phyloP scores from a whole-genome alignment of 1,284 basidiomycete genomes.

The Cerrena zonata region DNA sequence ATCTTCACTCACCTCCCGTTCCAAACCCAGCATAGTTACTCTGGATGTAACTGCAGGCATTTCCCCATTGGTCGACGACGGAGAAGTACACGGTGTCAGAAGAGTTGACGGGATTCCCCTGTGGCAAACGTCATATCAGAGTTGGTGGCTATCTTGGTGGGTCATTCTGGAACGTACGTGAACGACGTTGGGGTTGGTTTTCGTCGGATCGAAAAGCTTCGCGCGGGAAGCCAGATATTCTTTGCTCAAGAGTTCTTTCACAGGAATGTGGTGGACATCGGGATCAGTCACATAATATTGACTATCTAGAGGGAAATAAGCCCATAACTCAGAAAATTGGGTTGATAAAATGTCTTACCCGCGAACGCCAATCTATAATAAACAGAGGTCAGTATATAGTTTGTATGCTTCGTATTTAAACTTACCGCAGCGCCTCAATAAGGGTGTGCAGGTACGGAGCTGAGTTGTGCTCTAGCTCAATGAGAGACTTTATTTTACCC shows the following conservation, averaged over 20 bases:
- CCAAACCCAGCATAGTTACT: constrained; percentile 86
- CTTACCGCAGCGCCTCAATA: constrained; percentile 75
- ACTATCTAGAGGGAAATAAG: constrained; percentile 55
- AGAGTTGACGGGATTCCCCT: constrained; percentile 76
- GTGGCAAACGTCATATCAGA: not conserved
- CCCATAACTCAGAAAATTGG: not conserved
- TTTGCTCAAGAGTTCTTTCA: constrained; percentile 75
- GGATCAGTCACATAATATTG: constrained; percentile 89
- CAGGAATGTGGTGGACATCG: constrained; percentile 65
- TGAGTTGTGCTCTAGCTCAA: constrained; percentile 83
- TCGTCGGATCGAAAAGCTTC: constrained; percentile 66
- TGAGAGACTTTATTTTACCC: constrained; percentile 63
- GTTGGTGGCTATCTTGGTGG: too few relatives aligned
- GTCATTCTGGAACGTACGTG: constrained; percentile 46
- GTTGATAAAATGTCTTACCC: constrained; percentile 35
- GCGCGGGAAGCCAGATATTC: constrained; percentile 81
- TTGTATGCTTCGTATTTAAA: constrained; percentile 10
- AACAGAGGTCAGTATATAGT: not conserved
- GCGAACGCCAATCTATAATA: constrained; percentile 64
- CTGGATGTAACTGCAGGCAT: constrained; percentile 92
- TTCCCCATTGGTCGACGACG: constrained; percentile 83
- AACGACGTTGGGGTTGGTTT: constrained; percentile 60
- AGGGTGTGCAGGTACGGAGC: constrained; percentile 83
- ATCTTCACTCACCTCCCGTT: constrained; percentile 51
- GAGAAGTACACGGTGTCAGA: constrained; percentile 94